A percentile compares a stretch with the other conserved stretches of the same genome.
These are phyloP conservation scores for Neonothopanus nambi DNA, from an alignment of 1,284 basidiomycete species.

Conservation along the genomic window DNA sequence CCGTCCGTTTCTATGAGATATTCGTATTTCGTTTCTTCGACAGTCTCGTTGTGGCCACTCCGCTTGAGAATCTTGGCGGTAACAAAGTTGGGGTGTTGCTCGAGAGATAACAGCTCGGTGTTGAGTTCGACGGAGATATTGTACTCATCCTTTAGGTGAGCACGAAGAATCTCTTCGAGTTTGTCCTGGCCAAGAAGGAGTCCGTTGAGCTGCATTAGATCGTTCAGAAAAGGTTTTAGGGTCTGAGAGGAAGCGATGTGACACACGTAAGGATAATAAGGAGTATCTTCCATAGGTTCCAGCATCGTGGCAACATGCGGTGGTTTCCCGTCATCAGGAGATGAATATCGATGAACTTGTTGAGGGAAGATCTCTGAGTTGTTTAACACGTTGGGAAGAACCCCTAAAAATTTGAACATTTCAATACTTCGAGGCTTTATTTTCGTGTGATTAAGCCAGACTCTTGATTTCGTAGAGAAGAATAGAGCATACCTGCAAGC, in stretches of 20 bases:
- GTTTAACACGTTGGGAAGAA: slow-evolving; percentile 10
- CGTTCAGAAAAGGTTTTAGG: neutral
- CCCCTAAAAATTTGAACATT: slow-evolving; percentile 14
- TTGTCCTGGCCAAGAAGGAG: slow-evolving; percentile 38
- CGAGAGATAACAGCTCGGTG: slow-evolving; percentile 37
- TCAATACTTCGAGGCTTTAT: slow-evolving; percentile 17
- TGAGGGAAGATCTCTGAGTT: neutral
- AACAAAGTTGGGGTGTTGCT: slow-evolving; percentile 33
- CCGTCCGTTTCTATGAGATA: slow-evolving; percentile 16
- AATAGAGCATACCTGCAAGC: slow-evolving; percentile 14
- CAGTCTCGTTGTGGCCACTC: slow-evolving; percentile 14
- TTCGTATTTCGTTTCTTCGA: neutral
- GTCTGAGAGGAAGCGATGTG: slow-evolving; percentile 2
- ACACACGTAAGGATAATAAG: slow-evolving; percentile 9
- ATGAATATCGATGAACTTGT: neutral
- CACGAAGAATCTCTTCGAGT: slow-evolving; percentile 37
- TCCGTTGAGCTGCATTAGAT: slow-evolving; percentile 20
- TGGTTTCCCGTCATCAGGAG: neutral
- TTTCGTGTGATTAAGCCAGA: neutral
- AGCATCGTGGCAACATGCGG: neutral
- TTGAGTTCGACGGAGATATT: slow-evolving; percentile 36
- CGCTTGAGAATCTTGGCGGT: slow-evolving; percentile 32
- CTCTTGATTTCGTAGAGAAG: neutral
- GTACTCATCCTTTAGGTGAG: slow-evolving; percentile 25
- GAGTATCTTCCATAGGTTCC: neutral